Evolutionary conservation across 2,329 filamentous ascomycete species (phyloP), one percentile per base, ranked within the genome.

Genomic region (Talaromyces marneffei): DNA sequence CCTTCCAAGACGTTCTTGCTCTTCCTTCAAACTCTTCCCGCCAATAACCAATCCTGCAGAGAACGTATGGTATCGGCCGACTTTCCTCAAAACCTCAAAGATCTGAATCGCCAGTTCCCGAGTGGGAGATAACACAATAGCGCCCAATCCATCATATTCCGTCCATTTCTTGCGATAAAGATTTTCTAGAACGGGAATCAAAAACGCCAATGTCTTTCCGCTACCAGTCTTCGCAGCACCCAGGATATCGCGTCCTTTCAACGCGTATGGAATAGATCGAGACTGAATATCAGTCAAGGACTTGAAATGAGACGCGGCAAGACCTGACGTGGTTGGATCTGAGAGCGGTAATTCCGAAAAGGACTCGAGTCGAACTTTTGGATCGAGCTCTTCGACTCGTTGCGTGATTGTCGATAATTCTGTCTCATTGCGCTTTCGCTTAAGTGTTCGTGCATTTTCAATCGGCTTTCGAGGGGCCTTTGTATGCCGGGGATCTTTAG

Each of bases 31-130:
- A 72, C 85, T 92, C 81, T 96, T 96, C 42, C 94, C 94, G 42
- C 94, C 94, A 68, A 97, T 97, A 9, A 99, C 86, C 68, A 97
- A 77, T 0, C 94, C 94, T 0, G 94, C 94, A 0, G 93, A 96
- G 74, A 97, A 97, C 63, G 85, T 82, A 74, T 99, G 93, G 62
- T 93, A 87, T 61, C 90, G 85, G 48, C 94, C 94, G 62, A 99
- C 85, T 74, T 96, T 96, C 64, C 91, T 84, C 68, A 99, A 77
- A 0, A 97, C 93, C 62, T 97, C 90, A 71, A 97, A 99, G 64
- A 96, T 99, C 75, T 99, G 94, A 40, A 95, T 94, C 0, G 94
- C 93, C 60, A 99, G 82, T 78, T 99, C 94, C 71, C 94, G 88
- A 7, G 94, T 99, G 0, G 94, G 94, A 0, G 92, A 93, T 59